Evolutionary conservation across 352 stramenopile species (phyloP).

Genomic region (Phytopythium chamaehyphon): DNA sequence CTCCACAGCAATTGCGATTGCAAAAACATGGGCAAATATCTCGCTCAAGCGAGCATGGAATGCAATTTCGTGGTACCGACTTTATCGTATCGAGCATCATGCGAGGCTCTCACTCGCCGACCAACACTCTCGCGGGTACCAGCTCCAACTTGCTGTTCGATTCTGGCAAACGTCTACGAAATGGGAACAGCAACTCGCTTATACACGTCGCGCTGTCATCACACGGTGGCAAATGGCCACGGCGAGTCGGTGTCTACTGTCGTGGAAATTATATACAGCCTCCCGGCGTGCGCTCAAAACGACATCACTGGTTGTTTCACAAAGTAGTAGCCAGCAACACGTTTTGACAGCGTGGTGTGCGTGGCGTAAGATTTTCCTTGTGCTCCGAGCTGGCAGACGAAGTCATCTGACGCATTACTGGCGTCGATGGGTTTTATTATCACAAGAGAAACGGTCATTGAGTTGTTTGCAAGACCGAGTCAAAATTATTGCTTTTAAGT

Average conservation of each 20-base stretch:
- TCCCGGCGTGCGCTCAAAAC: neutral
- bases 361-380: conserved; percentile 37
- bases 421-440: conserved; percentile 15
- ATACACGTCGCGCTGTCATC: conserved; percentile 19
- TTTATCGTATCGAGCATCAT: neutral
- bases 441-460: conserved; percentile 9
- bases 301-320: neutral
- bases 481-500: conserved; percentile 11
- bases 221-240: conserved; percentile 35
- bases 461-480: conserved; percentile 19
- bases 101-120: conserved; percentile 8
- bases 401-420: conserved; percentile 20
- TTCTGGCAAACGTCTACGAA: conserved; percentile 14
- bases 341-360: conserved; percentile 23
- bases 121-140: conserved; percentile 4
- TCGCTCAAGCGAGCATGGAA: conserved; percentile 24
- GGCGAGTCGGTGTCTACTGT: conserved; percentile 29
- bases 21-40: conserved; percentile 16
- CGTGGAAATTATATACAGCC: neutral
- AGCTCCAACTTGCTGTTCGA: conserved; percentile 6
- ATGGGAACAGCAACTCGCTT: conserved; percentile 12
- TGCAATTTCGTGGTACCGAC: conserved; percentile 11
- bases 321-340: neutral
- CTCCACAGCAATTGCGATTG: conserved; percentile 2
- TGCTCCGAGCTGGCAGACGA: conserved; percentile 13